These are phyloP conservation scores for Pseudogymnoascus sp. DNA, from an alignment of 2,329 filamentous ascomycete species.

Conservation along the genomic window DNA sequence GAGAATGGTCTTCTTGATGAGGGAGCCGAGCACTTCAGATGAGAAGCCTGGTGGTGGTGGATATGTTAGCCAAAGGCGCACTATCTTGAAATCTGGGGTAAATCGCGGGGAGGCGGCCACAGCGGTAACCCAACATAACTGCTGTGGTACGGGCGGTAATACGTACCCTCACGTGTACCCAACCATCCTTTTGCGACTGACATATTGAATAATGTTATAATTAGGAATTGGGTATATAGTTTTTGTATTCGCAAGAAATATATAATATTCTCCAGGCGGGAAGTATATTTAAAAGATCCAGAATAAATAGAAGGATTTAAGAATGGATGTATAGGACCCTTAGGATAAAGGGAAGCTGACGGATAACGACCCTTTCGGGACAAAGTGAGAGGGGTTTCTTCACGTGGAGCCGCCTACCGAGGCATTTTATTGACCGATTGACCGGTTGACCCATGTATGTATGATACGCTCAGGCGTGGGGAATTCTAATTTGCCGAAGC, in stretches of 20 bases:
- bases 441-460: background rate
- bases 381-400: background rate
- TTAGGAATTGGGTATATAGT: background rate
- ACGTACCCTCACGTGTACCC: background rate
- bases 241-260: background rate
- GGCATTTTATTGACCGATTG: conserved; percentile 4
- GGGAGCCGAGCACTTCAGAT: conserved; percentile 49
- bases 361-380: background rate
- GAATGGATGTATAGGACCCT: background rate
- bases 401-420: conserved; percentile 1
- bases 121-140: too few relatives aligned
- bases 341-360: background rate
- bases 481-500: background rate
- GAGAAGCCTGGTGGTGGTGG: conserved; percentile 39
- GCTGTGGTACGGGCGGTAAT: background rate
- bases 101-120: background rate
- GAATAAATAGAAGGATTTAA: background rate
- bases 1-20: conserved; percentile 54
- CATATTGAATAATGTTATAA: background rate
- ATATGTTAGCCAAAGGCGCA: background rate
- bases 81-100: conserved; percentile 4
- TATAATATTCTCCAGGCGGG: background rate
- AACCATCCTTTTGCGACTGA: background rate
- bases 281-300: background rate
- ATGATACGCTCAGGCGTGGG: background rate